phyloP scores from a whole-genome alignment of 169 alveolate genomes.

The Eimeria necatrix region DNA sequence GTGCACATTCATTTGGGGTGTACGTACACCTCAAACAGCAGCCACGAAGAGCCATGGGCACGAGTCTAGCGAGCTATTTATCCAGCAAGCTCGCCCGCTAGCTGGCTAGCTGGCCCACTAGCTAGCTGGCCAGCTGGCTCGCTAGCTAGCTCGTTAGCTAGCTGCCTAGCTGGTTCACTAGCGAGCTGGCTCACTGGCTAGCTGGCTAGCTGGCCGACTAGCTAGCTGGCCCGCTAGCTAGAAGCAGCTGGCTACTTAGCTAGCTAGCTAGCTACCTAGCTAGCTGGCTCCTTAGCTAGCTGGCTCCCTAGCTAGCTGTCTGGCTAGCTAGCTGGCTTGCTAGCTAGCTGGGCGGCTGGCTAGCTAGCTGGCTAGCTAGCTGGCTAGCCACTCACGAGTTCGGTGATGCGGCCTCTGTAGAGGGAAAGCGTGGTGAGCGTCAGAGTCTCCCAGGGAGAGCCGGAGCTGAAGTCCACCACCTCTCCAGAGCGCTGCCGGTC shows the following conservation, averaged over 20 bases:
- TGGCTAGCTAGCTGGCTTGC: too few relatives aligned
- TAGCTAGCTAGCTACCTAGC: neutral
- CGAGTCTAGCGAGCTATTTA: too few relatives aligned
- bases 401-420: neutral
- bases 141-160: too few relatives aligned
- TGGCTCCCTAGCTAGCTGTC: too few relatives aligned
- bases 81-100: too few relatives aligned
- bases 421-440: slow-evolving; percentile 80
- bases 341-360: neutral
- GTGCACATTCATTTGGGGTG: neutral
- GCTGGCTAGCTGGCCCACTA: too few relatives aligned
- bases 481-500: slow-evolving; percentile 76
- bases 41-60: neutral
- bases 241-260: neutral
- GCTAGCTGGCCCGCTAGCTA: too few relatives aligned
- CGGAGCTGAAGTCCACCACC: slow-evolving; percentile 81
- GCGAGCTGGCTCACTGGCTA: too few relatives aligned
- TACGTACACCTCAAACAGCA: neutral
- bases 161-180: too few relatives aligned
- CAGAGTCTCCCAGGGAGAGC: slow-evolving; percentile 84
- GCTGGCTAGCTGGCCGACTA: too few relatives aligned
- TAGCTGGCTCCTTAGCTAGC: too few relatives aligned
- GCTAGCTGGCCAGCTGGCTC: too few relatives aligned
- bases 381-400: slow-evolving; percentile 27
- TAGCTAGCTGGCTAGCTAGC: neutral